These are phyloP conservation scores for Fusarium virguliforme DNA, from an alignment of 2,329 filamentous ascomycete species.

Conservation along the genomic window DNA sequence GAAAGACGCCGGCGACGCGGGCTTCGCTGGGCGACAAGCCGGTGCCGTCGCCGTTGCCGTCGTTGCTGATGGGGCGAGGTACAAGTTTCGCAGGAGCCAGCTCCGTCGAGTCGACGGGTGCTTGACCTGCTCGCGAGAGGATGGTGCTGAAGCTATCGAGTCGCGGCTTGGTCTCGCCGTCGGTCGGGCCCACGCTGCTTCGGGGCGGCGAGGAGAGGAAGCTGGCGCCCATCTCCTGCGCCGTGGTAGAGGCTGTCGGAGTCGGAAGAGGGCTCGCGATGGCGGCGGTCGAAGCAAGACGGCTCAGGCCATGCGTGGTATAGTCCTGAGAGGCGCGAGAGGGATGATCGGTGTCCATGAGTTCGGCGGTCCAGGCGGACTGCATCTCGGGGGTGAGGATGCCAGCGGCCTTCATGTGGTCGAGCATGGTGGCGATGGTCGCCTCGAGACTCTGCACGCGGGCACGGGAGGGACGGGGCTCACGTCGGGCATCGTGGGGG, in stretches of 20 bases:
- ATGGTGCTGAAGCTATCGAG: constrained; percentile 48
- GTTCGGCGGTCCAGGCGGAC: constrained; percentile 49
- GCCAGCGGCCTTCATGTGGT: constrained; percentile 56
- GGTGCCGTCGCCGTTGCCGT: constrained; percentile 51
- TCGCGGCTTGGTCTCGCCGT: constrained; percentile 48
- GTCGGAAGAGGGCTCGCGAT: constrained; percentile 52
- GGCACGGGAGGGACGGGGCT: constrained; percentile 53
- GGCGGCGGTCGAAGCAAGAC: constrained; percentile 51
- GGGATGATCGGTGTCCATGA: constrained; percentile 47
- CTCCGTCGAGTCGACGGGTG: constrained; percentile 35
- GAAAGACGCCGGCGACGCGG: constrained; percentile 56
- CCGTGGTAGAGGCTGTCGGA: constrained; percentile 45
- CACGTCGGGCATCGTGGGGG: constrained; percentile 55
- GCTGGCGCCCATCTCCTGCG: constrained; percentile 50
- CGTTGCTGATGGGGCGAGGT: constrained; percentile 50
- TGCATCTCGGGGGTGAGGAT: constrained; percentile 51
- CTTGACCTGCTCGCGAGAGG: constrained; percentile 41
- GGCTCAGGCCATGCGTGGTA: constrained; percentile 50
- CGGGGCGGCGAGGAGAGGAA: constrained; percentile 51
- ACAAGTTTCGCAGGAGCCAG: constrained; percentile 41
- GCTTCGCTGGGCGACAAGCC: constrained; percentile 56
- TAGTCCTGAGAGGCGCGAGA: constrained; percentile 47
- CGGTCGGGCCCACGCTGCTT: constrained; percentile 50
- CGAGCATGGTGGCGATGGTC: constrained; percentile 51
- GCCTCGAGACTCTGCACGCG: constrained; percentile 54